Conservation (phyloP, 768 basidiomycete species). For the Auricularia cornea region DNA sequence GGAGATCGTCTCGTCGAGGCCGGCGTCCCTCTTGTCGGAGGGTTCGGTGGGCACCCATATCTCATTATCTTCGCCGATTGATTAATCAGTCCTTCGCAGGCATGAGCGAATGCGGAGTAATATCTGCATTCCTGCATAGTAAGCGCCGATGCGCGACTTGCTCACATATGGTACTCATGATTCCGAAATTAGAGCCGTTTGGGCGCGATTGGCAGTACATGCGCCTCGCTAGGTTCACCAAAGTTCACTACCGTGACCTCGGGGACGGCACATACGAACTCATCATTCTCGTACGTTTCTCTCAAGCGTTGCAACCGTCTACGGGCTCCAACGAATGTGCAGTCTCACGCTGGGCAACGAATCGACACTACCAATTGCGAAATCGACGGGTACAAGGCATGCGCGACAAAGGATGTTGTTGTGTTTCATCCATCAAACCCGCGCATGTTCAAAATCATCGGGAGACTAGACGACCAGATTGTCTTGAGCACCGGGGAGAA, state of each 20-base stretch:
- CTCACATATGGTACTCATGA: too few relatives aligned
- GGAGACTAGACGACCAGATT: constrained; percentile 33
- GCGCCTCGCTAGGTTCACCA: not conserved
- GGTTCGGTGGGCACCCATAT: not conserved
- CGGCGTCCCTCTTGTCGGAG: not conserved
- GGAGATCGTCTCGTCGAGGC: constrained; percentile 15
- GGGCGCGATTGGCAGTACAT: not conserved
- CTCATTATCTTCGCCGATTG: not conserved
- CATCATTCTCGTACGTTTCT: not conserved
- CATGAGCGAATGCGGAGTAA: not conserved
- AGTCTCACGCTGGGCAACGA: constrained; percentile 8
- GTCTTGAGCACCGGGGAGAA: constrained; percentile 39
- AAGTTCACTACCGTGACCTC: not conserved
- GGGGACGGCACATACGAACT: not conserved
- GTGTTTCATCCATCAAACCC: constrained; percentile 23
- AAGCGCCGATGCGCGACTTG: too few relatives aligned
- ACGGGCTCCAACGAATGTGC: too few relatives aligned
- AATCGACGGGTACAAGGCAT: constrained; percentile 20
- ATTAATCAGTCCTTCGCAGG: not conserved
- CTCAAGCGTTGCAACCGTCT: too few relatives aligned
- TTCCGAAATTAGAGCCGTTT: not conserved
- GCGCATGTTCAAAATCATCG: constrained; percentile 28
- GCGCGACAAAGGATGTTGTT: not conserved
- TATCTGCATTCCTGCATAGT: not conserved
- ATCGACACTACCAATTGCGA: constrained; percentile 24